phyloP scores from a whole-genome alignment of 139 green algal species.

The Eudorina sp. region DNA sequence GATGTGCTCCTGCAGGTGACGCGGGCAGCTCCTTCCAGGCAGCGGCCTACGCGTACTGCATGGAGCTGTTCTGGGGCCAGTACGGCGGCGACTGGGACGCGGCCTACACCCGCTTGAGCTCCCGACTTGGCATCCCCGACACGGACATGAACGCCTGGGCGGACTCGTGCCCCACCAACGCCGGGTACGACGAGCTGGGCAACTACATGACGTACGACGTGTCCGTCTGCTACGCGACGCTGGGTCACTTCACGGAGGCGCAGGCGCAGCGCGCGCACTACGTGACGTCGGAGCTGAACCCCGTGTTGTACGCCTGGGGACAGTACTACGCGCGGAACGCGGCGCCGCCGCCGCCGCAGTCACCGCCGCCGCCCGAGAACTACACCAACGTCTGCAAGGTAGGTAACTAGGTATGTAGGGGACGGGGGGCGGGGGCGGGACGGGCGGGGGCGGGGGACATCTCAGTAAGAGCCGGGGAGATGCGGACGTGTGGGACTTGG shows the following conservation, averaged over 20 bases:
- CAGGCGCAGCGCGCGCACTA: neutral
- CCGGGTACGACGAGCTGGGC: conserved; percentile 38
- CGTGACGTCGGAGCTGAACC: conserved; percentile 7
- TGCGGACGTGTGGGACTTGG: no score
- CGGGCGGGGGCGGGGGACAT: no score
- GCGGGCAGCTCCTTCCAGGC: neutral
- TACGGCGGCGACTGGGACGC: conserved; percentile 41
- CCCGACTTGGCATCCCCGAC: neutral
- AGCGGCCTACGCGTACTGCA: neutral
- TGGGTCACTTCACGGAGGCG: neutral
- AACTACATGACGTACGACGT: no score
- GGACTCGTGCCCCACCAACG: no score
- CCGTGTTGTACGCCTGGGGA: conserved; percentile 8
- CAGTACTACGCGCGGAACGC: neutral
- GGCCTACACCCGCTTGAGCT: neutral
- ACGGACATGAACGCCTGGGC: no score
- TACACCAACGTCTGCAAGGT: conserved; percentile 24
- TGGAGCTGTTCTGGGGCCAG: conserved; percentile 15
- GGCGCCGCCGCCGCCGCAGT: neutral
- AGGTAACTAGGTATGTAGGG: no score
- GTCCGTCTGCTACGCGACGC: conserved; percentile 17
- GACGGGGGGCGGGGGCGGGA: no score
- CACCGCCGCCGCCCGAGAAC: neutral
- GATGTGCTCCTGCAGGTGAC: no score
- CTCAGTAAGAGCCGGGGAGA: no score